Evolutionary conservation across 331 rosid genomes (phyloP).

Genomic region (Saraca asoca): DNA sequence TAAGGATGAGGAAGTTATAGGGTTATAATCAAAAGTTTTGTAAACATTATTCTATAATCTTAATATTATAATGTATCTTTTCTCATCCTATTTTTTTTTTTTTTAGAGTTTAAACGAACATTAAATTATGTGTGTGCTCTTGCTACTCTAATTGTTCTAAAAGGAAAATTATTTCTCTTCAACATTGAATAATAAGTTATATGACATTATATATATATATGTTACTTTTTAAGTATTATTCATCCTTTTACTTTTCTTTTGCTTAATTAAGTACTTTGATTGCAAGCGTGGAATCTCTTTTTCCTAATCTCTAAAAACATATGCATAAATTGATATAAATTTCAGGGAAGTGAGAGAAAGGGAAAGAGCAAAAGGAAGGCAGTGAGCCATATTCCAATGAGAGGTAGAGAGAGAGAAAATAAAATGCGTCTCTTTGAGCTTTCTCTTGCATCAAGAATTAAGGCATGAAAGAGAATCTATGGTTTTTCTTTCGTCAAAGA

Average conservation of each 20-base stretch:
- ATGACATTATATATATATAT: too few species aligned
- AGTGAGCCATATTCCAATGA: background rate
- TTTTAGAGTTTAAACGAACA: too few species aligned
- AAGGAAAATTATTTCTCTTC: too few species aligned
- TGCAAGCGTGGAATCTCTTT: slow-evolving; percentile 45
- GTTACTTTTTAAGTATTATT: too few species aligned
- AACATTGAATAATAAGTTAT: too few species aligned
- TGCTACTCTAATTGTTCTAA: too few species aligned
- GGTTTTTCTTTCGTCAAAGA: slow-evolving; percentile 58
- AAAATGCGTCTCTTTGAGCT: slow-evolving; percentile 45
- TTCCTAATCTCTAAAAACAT: slow-evolving; percentile 23
- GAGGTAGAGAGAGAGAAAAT: slow-evolving; percentile 16
- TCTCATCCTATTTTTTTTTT: too few species aligned
- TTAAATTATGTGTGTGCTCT: too few species aligned
- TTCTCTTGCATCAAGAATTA: slow-evolving; percentile 81
- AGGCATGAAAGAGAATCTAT: slow-evolving; percentile 55
- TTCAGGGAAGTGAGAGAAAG: slow-evolving; percentile 18
- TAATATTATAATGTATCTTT: too few species aligned
- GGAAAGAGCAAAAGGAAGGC: slow-evolving; percentile 23
- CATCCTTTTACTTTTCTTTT: background rate
- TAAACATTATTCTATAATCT: too few species aligned
- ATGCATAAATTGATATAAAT: background rate
- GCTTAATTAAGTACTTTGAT: background rate
- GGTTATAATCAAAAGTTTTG: too few species aligned
- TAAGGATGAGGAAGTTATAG: too few species aligned